phyloP scores from a whole-genome alignment of 805 yeast species.

The Schwanniomyces occidentalis region DNA sequence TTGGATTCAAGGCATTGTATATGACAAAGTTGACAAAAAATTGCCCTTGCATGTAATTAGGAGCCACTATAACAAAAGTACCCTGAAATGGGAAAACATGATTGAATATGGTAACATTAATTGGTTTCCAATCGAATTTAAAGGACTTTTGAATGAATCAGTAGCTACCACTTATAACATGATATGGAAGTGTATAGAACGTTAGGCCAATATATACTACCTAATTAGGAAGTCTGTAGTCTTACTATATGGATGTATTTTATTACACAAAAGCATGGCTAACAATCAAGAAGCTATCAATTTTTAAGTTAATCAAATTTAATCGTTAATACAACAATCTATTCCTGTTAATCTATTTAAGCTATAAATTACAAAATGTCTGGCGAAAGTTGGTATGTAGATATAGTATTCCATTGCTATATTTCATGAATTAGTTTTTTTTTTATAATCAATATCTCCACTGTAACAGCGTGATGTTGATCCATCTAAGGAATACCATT shows the following conservation, averaged over 20 bases:
- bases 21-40: conserved; percentile 18
- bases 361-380: conserved; percentile 28
- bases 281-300: too few species aligned
- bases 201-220: conserved; percentile 3
- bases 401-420: too few species aligned
- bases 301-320: too few species aligned
- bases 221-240: conserved; percentile 8
- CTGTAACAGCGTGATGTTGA: too few species aligned
- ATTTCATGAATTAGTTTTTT: too few species aligned
- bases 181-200: conserved; percentile 25
- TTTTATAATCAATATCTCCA: too few species aligned
- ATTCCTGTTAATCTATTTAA: too few species aligned
- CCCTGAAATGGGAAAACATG: conserved; percentile 20
- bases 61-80: conserved; percentile 13
- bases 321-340: conserved; percentile 2
- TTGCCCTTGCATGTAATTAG: conserved; percentile 31
- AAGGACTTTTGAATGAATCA: conserved; percentile 12
- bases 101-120: conserved; percentile 26
- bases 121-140: conserved; percentile 24
- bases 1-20: conserved; percentile 53
- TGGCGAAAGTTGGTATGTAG: conserved; percentile 49
- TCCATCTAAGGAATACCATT: too few species aligned
- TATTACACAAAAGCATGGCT: conserved; percentile 1
- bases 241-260: too few species aligned
- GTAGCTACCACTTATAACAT: conserved; percentile 8